Evolutionary conservation across 306 rosid species (phyloP).

Genomic region (Heteromeles arbutifolia): DNA sequence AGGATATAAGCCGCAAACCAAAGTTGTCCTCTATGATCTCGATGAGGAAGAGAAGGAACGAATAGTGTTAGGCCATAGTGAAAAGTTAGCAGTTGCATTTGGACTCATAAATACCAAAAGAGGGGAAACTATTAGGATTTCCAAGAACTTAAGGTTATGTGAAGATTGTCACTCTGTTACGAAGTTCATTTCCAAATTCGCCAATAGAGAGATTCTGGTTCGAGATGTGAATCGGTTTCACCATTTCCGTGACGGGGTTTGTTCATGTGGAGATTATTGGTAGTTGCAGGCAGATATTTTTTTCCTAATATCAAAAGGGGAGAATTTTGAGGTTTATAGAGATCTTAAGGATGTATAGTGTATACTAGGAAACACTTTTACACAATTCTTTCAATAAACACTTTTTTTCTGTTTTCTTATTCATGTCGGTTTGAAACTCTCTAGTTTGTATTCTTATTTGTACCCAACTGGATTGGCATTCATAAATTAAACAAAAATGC

Average conservation of each 20-base stretch:
- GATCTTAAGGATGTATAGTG: constrained; percentile 7
- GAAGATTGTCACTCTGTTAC: constrained; percentile 91
- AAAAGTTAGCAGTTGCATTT: constrained; percentile 85
- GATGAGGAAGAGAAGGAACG: constrained; percentile 83
- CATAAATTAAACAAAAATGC: too few species aligned
- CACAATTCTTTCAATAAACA: neutral
- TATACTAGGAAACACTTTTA: neutral
- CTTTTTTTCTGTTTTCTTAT: too few species aligned
- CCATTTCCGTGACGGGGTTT: constrained; percentile 66
- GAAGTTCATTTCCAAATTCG: constrained; percentile 71
- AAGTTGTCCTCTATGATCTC: constrained; percentile 63
- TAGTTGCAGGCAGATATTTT: constrained; percentile 21
- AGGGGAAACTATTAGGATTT: constrained; percentile 69
- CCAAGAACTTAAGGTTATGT: constrained; percentile 84
- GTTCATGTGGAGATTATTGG: constrained; percentile 96
- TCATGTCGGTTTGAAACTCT: too few species aligned
- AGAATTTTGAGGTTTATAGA: constrained; percentile 2
- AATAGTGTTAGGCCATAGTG: constrained; percentile 79
- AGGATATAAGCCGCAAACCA: constrained; percentile 66
- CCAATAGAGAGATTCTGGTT: constrained; percentile 76
- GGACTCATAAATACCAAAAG: constrained; percentile 69
- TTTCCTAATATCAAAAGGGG: neutral
- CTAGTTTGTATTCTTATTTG: too few species aligned
- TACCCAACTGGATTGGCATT: too few species aligned
- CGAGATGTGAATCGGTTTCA: constrained; percentile 93